These are phyloP conservation scores for Claviceps sp. DNA, from an alignment of 2,329 filamentous ascomycete genomes.

Conservation along the genomic window DNA sequence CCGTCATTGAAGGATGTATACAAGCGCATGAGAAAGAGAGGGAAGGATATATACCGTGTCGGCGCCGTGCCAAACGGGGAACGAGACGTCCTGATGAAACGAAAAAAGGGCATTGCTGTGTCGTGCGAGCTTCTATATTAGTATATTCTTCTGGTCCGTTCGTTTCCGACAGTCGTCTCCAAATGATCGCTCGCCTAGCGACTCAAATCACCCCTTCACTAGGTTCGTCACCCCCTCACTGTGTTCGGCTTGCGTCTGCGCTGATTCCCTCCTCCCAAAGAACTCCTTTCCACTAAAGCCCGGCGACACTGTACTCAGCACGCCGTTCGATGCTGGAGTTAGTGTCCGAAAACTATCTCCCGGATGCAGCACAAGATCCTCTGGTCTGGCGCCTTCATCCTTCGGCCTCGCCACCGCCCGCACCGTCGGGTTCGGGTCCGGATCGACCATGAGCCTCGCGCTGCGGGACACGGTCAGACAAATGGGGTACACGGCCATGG, in stretches of 20 bases:
- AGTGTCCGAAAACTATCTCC: slow-evolving; percentile 4
- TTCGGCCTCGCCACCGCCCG: slow-evolving; percentile 9
- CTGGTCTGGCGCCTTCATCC: slow-evolving; percentile 12
- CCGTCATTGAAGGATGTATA: too few species aligned
- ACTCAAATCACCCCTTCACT: not conserved
- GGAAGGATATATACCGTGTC: too few species aligned
- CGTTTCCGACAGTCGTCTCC: too few species aligned
- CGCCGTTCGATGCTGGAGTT: slow-evolving; percentile 10
- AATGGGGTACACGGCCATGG: slow-evolving; percentile 33
- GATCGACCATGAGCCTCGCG: slow-evolving; percentile 31
- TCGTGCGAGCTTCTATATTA: too few species aligned
- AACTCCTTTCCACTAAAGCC: slow-evolving; percentile 14
- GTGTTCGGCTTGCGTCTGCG: slow-evolving; percentile 17
- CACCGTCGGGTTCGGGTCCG: slow-evolving; percentile 12
- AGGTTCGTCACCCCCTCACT: slow-evolving; percentile 10
- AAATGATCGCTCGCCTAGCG: too few species aligned
- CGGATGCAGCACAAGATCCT: slow-evolving; percentile 8
- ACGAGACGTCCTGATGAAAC: too few species aligned
- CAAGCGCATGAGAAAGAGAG: too few species aligned
- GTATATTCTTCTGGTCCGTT: too few species aligned
- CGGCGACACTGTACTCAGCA: slow-evolving; percentile 15
- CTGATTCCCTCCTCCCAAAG: slow-evolving; percentile 15
- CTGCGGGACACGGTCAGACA: slow-evolving; percentile 34
- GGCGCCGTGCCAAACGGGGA: too few species aligned
- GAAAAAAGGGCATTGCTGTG: too few species aligned